A percentile compares a stretch with the other conserved stretches of the same genome.
These are phyloP conservation scores for Fusarium tanahbumbuense DNA, from an alignment of 2,329 filamentous ascomycete genomes.

Conservation along the genomic window DNA sequence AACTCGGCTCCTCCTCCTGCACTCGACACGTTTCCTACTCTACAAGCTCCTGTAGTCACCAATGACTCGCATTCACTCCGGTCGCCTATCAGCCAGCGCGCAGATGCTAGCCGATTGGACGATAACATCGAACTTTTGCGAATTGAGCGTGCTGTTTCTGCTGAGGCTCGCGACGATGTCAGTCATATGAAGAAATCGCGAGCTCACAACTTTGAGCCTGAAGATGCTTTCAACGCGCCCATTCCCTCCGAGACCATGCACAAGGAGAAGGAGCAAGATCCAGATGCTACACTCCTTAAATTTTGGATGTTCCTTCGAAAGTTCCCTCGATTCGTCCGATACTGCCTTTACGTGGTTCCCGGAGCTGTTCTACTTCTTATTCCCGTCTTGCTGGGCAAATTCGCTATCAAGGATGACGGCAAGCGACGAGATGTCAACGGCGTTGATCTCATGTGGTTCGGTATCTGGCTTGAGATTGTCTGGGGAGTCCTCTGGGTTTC, in stretches of 20 bases:
- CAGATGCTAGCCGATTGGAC: constrained; percentile 55
- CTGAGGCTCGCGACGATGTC: constrained; percentile 53
- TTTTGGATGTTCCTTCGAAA: constrained; percentile 60
- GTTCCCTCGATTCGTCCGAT: constrained; percentile 63
- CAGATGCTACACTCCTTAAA: constrained; percentile 53
- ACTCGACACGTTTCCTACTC: constrained; percentile 48
- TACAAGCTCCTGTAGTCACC: constrained; percentile 44
- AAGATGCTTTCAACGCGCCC: constrained; percentile 60
- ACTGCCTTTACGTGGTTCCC: constrained; percentile 61
- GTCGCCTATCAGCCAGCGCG: constrained; percentile 48
- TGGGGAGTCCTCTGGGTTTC: constrained; percentile 92
- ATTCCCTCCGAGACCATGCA: constrained; percentile 43
- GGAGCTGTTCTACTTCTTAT: constrained; percentile 59
- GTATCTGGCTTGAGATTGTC: constrained; percentile 92
- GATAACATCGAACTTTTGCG: constrained; percentile 64
- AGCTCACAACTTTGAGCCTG: constrained; percentile 52
- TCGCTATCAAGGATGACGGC: constrained; percentile 51
- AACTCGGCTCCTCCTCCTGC: constrained; percentile 44
- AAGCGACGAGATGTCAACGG: constrained; percentile 64
- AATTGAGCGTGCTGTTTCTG: constrained; percentile 59
- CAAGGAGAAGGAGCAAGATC: constrained; percentile 47
- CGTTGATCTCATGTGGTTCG: constrained; percentile 88
- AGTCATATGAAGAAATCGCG: constrained; percentile 45
- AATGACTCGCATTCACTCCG: constrained; percentile 36
- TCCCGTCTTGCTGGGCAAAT: constrained; percentile 59